A percentile compares a stretch with the other conserved stretches of the same genome.
Conservation (phyloP, 495 filamentous ascomycete genomes). For the Filosporella fistucella region DNA sequence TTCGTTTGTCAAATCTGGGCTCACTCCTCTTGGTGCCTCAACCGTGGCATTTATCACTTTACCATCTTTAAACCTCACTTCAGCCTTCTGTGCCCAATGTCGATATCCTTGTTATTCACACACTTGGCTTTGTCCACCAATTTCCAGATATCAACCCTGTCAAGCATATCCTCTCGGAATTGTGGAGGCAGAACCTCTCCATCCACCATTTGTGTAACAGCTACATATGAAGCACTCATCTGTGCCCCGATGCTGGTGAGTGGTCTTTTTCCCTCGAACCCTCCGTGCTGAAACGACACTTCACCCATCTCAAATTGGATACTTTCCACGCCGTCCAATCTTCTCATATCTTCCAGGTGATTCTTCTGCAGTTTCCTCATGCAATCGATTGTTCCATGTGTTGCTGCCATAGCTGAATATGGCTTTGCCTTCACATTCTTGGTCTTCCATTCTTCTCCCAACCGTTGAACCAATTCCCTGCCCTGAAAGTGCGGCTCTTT, state of each 20-base stretch:
- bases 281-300: conserved; percentile 32
- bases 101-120: conserved; percentile 23
- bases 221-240: conserved; percentile 39
- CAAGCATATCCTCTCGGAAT: conserved; percentile 29
- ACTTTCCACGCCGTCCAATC: conserved; percentile 19
- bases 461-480: conserved; percentile 28
- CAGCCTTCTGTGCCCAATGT: conserved; percentile 5
- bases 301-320: conserved; percentile 29
- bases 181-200: conserved; percentile 29
- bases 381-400: conserved; percentile 30
- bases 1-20: conserved; percentile 29
- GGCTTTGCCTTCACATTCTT: conserved; percentile 33
- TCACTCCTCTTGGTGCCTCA: conserved; percentile 20
- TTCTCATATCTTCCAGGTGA: conserved; percentile 20
- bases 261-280: conserved; percentile 33
- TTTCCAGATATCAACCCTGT: conserved; percentile 35
- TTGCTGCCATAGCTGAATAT: conserved; percentile 35
- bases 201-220: conserved; percentile 37
- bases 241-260: conserved; percentile 36
- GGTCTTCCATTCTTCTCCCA: conserved; percentile 36
- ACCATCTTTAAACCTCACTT: conserved; percentile 26
- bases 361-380: conserved; percentile 24
- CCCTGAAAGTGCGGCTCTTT: conserved; percentile 27
- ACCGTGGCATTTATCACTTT: conserved; percentile 20
- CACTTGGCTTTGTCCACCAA: conserved; percentile 34